A percentile compares a stretch with the other conserved stretches of the same genome.
Evolutionary conservation across 768 basidiomycete genomes (phyloP).

Genomic region (Kwoniella sp.): DNA sequence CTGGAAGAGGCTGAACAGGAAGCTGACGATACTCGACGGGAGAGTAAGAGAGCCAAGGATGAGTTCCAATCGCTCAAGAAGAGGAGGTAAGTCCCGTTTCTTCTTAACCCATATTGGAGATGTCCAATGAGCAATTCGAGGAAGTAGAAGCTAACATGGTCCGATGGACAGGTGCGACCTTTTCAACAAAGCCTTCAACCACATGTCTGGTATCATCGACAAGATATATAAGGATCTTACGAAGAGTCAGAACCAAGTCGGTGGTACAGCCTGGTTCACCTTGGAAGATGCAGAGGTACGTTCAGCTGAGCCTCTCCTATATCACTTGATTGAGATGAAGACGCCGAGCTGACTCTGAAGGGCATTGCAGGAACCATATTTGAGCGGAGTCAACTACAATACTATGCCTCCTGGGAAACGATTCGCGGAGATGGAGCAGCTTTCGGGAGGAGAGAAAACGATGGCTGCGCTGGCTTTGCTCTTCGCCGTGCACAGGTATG

Average conservation of each 20-base stretch:
- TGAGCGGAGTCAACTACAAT: slow-evolving; percentile 92
- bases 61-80: slow-evolving; percentile 85
- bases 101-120: not conserved
- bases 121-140: not conserved
- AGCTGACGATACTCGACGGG: slow-evolving; percentile 86
- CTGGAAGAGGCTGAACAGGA: slow-evolving; percentile 87
- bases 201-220: slow-evolving; percentile 93
- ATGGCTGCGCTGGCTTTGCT: slow-evolving; percentile 95
- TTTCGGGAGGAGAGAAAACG: slow-evolving; percentile 98
- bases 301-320: not conserved
- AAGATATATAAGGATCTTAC: slow-evolving; percentile 97
- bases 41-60: slow-evolving; percentile 86
- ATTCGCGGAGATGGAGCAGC: slow-evolving; percentile 97
- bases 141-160: not conserved
- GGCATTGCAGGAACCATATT: slow-evolving; percentile 72
- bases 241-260: slow-evolving; percentile 70
- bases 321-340: not conserved
- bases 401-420: slow-evolving; percentile 99
- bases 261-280: slow-evolving; percentile 93
- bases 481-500: slow-evolving; percentile 91
- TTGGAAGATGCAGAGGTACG: slow-evolving; percentile 91
- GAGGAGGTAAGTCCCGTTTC: slow-evolving; percentile 63
- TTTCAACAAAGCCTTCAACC: slow-evolving; percentile 94
- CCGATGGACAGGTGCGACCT: slow-evolving; percentile 66
- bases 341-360: not conserved